Base-by-base conservation (phyloP, 306 rosid genomes). In the Begonia fuchsioides region DNA sequence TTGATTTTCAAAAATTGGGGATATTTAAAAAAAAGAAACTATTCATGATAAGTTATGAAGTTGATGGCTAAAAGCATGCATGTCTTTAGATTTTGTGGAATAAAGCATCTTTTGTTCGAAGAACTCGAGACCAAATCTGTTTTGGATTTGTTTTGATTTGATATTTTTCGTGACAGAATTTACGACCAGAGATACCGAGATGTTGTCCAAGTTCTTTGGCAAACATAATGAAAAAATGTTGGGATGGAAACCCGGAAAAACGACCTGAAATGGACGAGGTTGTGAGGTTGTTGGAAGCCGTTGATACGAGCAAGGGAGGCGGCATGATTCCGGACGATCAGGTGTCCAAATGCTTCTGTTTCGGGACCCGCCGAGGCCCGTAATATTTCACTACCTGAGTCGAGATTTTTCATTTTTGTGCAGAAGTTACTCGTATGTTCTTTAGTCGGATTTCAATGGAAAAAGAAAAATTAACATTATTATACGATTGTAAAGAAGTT, bases 271-370 rank as follows among this genome's bases (percentile, higher is more conserved):
- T 87, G 96, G 70, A 59, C 2, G 94, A 77, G 15, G 96, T 83
- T 11, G 94, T 78, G 63, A 83, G 41, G 46, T 17, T 80, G 80
- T 72, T 80, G 32, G 90, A 87, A 62, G 94, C 81, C 12, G 39
- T 80, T 12, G 93, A 87, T 50, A 80, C 96, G 0, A 83, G 83
- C 79, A 83, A 77, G 59, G 94, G 96, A 9, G 94, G 94, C 17
- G 94, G 96, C 49, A 87, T 87, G 94, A 80, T 83, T 44, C 79
- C 83, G 0, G 93, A 87, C 11, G 83, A 76, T 60, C 87, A 82
- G 57, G 10, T 43, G 11, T 2, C 68, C 15, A 64, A 66, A 35
- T 87, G 96, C 71, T 73, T 80, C 64, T 87, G 93, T 67, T 82
- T 87, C 20, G 20, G 61, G 11, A 57, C 59, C 5, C 43, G 50